phyloP scores from a whole-genome alignment of 192 early-diverging fungal species.

The Thamnidium elegans region DNA sequence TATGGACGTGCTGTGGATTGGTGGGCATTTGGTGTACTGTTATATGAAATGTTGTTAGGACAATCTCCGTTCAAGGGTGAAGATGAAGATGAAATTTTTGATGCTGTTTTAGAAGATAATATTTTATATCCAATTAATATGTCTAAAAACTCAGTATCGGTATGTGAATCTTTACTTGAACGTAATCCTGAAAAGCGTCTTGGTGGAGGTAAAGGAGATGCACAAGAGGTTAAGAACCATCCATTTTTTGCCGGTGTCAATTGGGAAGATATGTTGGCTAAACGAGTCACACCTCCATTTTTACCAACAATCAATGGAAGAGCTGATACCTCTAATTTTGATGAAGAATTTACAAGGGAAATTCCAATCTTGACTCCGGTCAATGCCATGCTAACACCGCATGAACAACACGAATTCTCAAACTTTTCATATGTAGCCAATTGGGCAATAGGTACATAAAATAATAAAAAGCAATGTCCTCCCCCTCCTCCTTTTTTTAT shows the following conservation, averaged over 20 bases:
- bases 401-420: conserved; percentile 86
- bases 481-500: too few relatives aligned
- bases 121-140: conserved; percentile 72
- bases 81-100: conserved; percentile 84
- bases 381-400: conserved; percentile 75
- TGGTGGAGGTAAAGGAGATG: conserved; percentile 60
- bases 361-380: conserved; percentile 84
- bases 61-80: conserved; percentile 75
- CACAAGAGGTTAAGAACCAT: conserved; percentile 69
- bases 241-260: conserved; percentile 73
- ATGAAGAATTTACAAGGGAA: conserved; percentile 92
- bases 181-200: conserved; percentile 64
- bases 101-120: conserved; percentile 78
- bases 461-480: too few relatives aligned
- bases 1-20: conserved; percentile 81
- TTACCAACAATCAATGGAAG: conserved; percentile 60
- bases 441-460: conserved; percentile 60
- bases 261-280: conserved; percentile 71
- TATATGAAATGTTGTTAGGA: conserved; percentile 71
- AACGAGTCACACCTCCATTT: conserved; percentile 69
- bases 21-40: conserved; percentile 71
- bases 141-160: conserved; percentile 59
- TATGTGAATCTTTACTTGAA: conserved; percentile 69
- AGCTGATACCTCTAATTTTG: conserved; percentile 94
- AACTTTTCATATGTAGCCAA: conserved; percentile 86